These are phyloP conservation scores for Gossypium raimondii DNA, from an alignment of 345 rosid species.

Conservation along the genomic window DNA sequence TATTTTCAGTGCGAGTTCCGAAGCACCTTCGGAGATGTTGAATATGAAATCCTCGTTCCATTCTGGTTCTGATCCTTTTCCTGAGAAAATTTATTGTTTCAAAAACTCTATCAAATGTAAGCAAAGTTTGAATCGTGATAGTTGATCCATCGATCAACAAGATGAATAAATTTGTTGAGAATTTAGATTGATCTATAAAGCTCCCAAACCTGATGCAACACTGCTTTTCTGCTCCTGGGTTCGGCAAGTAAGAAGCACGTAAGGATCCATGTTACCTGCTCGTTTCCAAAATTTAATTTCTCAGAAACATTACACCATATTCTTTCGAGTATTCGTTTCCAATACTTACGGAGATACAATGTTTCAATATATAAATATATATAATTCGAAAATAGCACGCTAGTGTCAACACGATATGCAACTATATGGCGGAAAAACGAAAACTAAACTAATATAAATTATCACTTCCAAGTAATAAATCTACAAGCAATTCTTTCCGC, in stretches of 20 bases:
- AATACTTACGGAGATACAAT: neutral
- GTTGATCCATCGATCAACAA: neutral
- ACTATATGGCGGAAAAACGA: neutral
- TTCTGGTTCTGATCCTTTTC: conserved; percentile 60
- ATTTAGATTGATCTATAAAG: neutral
- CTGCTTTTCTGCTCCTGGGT: conserved; percentile 74
- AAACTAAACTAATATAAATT: neutral
- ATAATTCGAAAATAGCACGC: no score
- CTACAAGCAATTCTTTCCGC: neutral
- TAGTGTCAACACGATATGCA: neutral
- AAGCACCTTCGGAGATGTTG: conserved; percentile 42
- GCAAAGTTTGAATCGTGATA: neutral
- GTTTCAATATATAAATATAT: no score
- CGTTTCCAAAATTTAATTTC: neutral
- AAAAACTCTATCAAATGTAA: neutral
- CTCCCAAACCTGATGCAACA: conserved; percentile 54
- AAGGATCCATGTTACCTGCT: conserved; percentile 69
- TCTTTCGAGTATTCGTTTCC: neutral
- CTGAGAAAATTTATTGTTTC: conserved; percentile 20
- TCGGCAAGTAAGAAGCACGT: conserved; percentile 55
- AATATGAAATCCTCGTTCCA: conserved; percentile 86
- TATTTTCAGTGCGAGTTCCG: conserved; percentile 49
- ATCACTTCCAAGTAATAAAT: neutral
- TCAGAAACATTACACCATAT: neutral
- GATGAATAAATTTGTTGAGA: neutral